Percentiles rank a stretch among this genome's conserved stretches.
Evolutionary conservation across 768 basidiomycete genomes (phyloP).

Genomic region (Boletus barrowsii): DNA sequence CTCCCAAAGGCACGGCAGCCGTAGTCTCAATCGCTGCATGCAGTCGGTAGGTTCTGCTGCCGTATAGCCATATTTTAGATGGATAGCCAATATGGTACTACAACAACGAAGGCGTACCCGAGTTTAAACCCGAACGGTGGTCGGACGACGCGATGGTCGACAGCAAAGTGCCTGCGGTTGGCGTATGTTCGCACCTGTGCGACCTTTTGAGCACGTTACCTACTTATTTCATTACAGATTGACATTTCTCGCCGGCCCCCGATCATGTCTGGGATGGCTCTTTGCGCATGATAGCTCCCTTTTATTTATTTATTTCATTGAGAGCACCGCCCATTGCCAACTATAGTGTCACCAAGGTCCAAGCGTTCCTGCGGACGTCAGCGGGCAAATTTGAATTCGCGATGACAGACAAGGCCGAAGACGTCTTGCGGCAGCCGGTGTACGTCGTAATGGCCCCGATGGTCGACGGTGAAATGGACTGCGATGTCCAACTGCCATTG

Average conservation of each 20-base stretch:
- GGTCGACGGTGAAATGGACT: constrained; percentile 31
- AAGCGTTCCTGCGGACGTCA: constrained; percentile 54
- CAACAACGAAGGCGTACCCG: constrained; percentile 10
- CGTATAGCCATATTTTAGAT: background rate
- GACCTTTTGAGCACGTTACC: background rate
- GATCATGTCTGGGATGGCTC: constrained; percentile 24
- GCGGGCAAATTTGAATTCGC: constrained; percentile 52
- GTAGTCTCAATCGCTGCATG: constrained; percentile 50
- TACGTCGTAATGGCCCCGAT: constrained; percentile 32
- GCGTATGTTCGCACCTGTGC: constrained; percentile 14
- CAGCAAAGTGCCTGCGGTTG: constrained; percentile 2
- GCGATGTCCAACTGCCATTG: constrained; percentile 31
- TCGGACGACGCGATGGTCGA: background rate
- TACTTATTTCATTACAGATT: constrained; percentile 1
- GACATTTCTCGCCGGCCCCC: constrained; percentile 14
- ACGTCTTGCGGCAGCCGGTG: constrained; percentile 23
- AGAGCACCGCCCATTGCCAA: background rate
- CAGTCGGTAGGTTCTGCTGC: constrained; percentile 40
- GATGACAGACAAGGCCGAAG: constrained; percentile 11
- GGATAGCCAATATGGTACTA: background rate
- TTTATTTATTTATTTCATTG: background rate
- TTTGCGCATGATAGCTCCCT: constrained; percentile 17
- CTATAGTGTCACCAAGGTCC: constrained; percentile 45
- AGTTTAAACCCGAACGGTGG: constrained; percentile 9
- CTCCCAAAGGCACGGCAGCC: constrained; percentile 48